Conservation (phyloP, 2,329 filamentous ascomycete genomes). For the Microsporum ferrugineum region DNA sequence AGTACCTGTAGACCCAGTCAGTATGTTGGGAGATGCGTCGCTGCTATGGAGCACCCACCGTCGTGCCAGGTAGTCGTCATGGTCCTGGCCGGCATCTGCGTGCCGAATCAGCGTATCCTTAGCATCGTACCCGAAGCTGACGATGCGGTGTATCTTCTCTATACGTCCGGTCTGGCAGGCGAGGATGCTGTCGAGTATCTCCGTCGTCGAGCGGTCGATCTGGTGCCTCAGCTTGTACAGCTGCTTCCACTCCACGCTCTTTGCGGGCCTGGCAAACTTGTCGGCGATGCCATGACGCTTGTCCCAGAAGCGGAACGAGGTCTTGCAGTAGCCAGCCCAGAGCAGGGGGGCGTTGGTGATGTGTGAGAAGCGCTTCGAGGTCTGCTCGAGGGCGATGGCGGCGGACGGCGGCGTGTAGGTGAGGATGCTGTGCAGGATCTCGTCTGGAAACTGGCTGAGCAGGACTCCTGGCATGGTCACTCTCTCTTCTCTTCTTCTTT, state of each 20-base stretch:
- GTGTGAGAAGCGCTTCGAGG: constrained; percentile 53
- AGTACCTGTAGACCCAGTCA: constrained; percentile 45
- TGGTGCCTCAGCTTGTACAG: constrained; percentile 49
- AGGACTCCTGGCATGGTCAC: not conserved
- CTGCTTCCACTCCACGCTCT: constrained; percentile 60
- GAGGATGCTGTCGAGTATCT: constrained; percentile 57
- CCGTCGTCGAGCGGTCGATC: constrained; percentile 42
- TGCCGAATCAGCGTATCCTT: constrained; percentile 72
- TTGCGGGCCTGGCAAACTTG: constrained; percentile 45
- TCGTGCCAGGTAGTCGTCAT: constrained; percentile 62
- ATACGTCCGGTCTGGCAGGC: constrained; percentile 58
- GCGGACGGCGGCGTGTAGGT: constrained; percentile 45
- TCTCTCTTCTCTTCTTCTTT: not conserved
- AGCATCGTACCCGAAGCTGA: constrained; percentile 67
- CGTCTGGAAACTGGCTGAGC: constrained; percentile 48
- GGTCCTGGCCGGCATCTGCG: constrained; percentile 46
- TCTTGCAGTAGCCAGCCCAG: constrained; percentile 66
- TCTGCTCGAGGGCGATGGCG: constrained; percentile 43
- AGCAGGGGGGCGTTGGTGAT: constrained; percentile 61
- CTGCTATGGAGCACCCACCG: constrained; percentile 6
- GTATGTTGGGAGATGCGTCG: not conserved
- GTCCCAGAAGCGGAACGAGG: constrained; percentile 65
- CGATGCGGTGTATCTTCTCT: constrained; percentile 58
- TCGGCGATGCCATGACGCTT: constrained; percentile 47
- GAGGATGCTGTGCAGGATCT: constrained; percentile 72